Evolutionary conservation across 768 basidiomycete species (phyloP).

Genomic region (Rossbeevera mucosa): DNA sequence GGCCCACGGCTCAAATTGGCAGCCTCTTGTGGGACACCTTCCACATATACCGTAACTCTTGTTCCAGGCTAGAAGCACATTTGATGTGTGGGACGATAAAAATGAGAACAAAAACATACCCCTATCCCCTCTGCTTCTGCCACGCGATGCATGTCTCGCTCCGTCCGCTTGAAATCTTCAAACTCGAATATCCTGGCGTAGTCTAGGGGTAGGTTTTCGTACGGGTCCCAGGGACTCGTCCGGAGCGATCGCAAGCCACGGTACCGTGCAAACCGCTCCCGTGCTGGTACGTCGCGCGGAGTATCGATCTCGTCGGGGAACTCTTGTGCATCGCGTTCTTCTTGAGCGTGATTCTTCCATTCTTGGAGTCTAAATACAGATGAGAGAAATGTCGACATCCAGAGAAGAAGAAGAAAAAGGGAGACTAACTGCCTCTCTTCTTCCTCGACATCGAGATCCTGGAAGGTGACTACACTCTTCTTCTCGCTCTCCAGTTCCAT

Average conservation of each 20-base stretch:
- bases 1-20: conserved; percentile 35
- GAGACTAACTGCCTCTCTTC: conserved; percentile 76
- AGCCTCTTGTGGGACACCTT: conserved; percentile 67
- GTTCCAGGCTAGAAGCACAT: conserved; percentile 58
- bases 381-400: not conserved
- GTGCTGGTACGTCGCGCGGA: conserved; percentile 76
- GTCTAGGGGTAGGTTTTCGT: conserved; percentile 90
- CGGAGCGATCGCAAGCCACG: conserved; percentile 88
- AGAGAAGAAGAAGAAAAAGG: not conserved
- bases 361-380: conserved; percentile 49
- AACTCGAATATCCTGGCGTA: conserved; percentile 96
- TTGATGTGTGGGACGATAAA: not conserved
- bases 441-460: conserved; percentile 79
- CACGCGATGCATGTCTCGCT: conserved; percentile 60
- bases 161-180: conserved; percentile 88
- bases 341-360: conserved; percentile 66
- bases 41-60: conserved; percentile 72
- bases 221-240: conserved; percentile 97
- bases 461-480: conserved; percentile 52
- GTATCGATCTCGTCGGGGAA: conserved; percentile 98
- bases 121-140: conserved; percentile 68
- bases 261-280: conserved; percentile 83
- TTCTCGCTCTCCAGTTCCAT: conserved; percentile 53
- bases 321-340: conserved; percentile 75
- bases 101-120: conserved; percentile 41